phyloP scores from a whole-genome alignment of 2,329 filamentous ascomycete genomes.

The Verticillium albo-atrum region DNA sequence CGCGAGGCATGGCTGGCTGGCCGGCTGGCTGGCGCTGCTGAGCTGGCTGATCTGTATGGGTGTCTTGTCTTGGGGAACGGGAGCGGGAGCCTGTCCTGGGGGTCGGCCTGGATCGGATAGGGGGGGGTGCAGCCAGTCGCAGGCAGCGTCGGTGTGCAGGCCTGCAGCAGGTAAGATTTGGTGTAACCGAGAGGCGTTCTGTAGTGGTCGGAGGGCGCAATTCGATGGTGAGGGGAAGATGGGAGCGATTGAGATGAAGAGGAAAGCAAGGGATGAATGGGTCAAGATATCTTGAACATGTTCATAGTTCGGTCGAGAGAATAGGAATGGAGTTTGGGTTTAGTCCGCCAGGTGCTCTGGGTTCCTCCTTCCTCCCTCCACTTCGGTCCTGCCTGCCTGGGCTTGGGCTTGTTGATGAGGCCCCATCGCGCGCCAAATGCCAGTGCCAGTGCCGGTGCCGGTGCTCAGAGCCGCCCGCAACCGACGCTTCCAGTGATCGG shows the following conservation, averaged over 20 bases:
- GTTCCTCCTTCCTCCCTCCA: background rate
- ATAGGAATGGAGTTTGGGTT: background rate
- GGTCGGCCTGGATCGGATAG: background rate
- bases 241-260: background rate
- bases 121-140: background rate
- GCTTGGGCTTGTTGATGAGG: background rate
- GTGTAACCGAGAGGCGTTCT: background rate
- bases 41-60: background rate
- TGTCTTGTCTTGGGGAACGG: background rate
- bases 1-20: constrained; percentile 27
- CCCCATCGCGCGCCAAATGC: background rate
- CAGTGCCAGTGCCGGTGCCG: background rate
- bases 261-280: background rate
- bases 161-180: background rate
- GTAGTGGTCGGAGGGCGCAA: background rate
- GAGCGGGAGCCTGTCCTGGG: background rate
- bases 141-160: background rate
- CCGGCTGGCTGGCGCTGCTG: background rate
- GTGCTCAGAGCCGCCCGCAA: background rate
- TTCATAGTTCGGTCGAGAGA: background rate
- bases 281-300: background rate
- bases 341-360: background rate
- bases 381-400: background rate
- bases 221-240: background rate
- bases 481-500: background rate